Base-by-base conservation (phyloP, 495 filamentous ascomycete species). In the Penicillium riverlandense region DNA sequence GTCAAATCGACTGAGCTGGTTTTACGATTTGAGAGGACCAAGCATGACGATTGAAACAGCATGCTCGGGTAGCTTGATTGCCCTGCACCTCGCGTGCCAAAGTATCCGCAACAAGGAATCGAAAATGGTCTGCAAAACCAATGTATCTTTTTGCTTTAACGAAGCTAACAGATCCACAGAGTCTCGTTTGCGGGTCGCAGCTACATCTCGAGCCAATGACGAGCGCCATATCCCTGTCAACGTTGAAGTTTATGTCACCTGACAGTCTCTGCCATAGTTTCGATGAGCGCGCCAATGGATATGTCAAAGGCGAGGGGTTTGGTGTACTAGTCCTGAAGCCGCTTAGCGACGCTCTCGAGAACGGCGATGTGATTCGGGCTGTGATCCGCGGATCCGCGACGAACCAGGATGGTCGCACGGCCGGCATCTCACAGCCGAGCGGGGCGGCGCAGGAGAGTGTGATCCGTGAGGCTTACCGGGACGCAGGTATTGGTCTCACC, bases 371-470 rank as follows among this genome's bases (percentile, higher is more conserved):
- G 2, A 68, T 76, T n/a, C 60, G 64, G 13, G 65, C 65, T 16
- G 40, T 76, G 7, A 69, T 76, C 36, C 61, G 72, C 9, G 65
- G 45, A 0, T 66, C 62, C 0, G 65, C 54, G 7, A 43, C 52
- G 7, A 75, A 76, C 43, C 61, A 67, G 30, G 71, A 75, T 47
- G 74, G 72, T 0, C 49, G 58, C 10, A 74, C 56, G 7, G 35
- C 50, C 15, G 53, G 53, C 14, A 59, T 59, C 16, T 49, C 50
- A 2, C 14, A 78, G 57, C 82, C 82, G 0, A 77, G 64, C 32
- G 65, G 62, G 1, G 61, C 66, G 1, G 78, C 79, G 2, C 83
- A 86, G 60, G 76, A 70, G 58, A 40, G 52, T 16, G 34, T 83
- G 0, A 80, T 85, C 12, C 59, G 67, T 4, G 55, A 66, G 8